These are phyloP conservation scores for Mycena latifolia DNA, from an alignment of 768 basidiomycete genomes.

Conservation along the genomic window DNA sequence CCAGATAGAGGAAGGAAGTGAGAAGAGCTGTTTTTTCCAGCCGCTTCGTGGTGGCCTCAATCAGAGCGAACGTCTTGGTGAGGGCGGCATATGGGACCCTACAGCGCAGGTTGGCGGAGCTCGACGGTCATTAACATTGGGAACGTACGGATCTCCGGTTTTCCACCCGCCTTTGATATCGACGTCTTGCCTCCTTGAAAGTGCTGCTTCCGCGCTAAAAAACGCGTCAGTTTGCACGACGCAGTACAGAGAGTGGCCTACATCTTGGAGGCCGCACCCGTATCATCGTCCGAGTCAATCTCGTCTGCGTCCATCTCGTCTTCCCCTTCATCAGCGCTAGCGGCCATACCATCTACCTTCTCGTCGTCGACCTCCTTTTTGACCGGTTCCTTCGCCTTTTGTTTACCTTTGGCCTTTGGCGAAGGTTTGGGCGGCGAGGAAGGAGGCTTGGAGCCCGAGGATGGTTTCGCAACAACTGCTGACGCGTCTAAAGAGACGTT, in stretches of 20 bases:
- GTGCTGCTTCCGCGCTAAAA: constrained; percentile 74
- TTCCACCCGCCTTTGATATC: constrained; percentile 89
- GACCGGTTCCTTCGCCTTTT: constrained; percentile 21
- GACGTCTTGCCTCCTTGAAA: constrained; percentile 73
- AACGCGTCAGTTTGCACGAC: constrained; percentile 12
- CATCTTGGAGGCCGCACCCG: constrained; percentile 72
- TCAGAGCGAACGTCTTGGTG: constrained; percentile 87
- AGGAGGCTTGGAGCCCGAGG: constrained; percentile 11
- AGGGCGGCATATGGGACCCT: constrained; percentile 97
- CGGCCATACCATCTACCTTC: constrained; percentile 37
- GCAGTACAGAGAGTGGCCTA: constrained; percentile 44
- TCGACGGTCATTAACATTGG: not conserved
- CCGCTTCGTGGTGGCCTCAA: constrained; percentile 96
- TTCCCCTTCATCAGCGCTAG: constrained; percentile 53
- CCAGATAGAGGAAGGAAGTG: constrained; percentile 89
- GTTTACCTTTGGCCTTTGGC: constrained; percentile 38
- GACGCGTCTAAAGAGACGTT: not conserved
- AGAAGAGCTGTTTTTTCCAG: constrained; percentile 92
- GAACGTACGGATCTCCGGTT: constrained; percentile 83
- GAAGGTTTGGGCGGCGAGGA: constrained; percentile 25
- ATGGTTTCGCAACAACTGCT: constrained; percentile 11
- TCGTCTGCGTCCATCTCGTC: constrained; percentile 54
- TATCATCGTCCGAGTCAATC: constrained; percentile 58
- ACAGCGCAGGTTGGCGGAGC: constrained; percentile 12
- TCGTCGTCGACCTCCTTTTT: constrained; percentile 46